Evolutionary conservation across 2,329 filamentous ascomycete species (phyloP).

Genomic region (Colletotrichum sublineola): DNA sequence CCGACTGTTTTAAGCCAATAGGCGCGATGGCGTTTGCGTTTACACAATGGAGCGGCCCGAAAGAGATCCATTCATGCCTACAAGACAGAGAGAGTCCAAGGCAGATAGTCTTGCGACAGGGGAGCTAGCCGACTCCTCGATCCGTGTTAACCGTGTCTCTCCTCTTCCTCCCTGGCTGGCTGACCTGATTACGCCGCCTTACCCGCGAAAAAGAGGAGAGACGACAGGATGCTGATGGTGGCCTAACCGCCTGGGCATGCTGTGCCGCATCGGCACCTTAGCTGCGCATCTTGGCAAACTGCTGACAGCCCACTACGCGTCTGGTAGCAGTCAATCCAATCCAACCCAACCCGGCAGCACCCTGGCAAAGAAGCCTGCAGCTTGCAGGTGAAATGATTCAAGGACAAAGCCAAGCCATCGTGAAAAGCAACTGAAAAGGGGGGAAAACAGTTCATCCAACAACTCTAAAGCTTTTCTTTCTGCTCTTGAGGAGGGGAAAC

Average conservation of each 20-base stretch:
- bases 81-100: not conserved
- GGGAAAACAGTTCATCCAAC: not conserved
- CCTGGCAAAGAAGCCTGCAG: not conserved
- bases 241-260: not conserved
- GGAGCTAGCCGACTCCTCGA: not conserved
- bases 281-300: slow-evolving; percentile 32
- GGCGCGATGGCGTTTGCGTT: slow-evolving; percentile 15
- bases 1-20: slow-evolving; percentile 3
- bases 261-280: slow-evolving; percentile 29
- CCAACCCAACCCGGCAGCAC: not conserved
- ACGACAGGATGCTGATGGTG: not conserved
- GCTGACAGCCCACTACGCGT: slow-evolving; percentile 17
- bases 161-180: not conserved
- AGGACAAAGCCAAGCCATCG: not conserved
- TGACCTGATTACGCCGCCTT: slow-evolving; percentile 1
- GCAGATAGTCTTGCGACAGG: not conserved
- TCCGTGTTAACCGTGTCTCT: no score
- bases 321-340: slow-evolving; percentile 11
- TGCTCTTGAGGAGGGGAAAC: not conserved
- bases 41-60: slow-evolving; percentile 22
- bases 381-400: slow-evolving; percentile 5
- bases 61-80: not conserved
- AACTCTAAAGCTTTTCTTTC: not conserved
- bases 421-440: no score
- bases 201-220: not conserved